Evolutionary conservation across 2,329 filamentous ascomycete species (phyloP).

Genomic region (Diaporthe vaccinii): DNA sequence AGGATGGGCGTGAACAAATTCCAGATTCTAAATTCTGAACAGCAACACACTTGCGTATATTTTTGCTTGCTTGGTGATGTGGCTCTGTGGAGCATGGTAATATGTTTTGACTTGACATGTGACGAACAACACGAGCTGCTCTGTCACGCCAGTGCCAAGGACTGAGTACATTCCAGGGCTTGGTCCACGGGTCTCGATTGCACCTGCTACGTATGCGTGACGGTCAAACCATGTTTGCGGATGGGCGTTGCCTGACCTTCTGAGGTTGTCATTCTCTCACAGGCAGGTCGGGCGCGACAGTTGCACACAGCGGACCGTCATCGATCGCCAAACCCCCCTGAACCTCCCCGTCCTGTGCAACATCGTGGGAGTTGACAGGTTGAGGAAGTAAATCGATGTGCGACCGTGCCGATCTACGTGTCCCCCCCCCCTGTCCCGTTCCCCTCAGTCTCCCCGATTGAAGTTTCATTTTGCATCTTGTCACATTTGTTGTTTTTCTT

Average conservation of each 20-base stretch:
- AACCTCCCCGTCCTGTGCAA: background rate
- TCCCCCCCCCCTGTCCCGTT: background rate
- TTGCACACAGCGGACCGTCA: background rate
- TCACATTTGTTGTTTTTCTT: constrained; percentile 13
- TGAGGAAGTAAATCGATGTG: background rate
- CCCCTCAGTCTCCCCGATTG: background rate
- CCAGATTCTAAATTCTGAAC: constrained; percentile 3
- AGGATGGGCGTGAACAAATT: constrained; percentile 21
- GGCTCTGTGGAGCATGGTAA: background rate
- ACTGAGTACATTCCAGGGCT: background rate
- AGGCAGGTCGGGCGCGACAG: background rate
- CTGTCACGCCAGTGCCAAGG: constrained; percentile 2
- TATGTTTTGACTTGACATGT: background rate
- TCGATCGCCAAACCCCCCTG: background rate
- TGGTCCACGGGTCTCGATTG: background rate
- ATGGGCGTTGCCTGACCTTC: background rate
- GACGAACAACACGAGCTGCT: background rate
- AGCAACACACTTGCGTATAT: background rate
- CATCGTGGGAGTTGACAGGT: constrained; percentile 2
- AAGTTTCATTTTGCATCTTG: constrained; percentile 19
- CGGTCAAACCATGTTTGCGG: constrained; percentile 1
- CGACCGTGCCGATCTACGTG: background rate
- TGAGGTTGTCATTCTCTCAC: background rate
- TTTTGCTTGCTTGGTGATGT: background rate
- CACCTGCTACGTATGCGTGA: background rate